A percentile compares a stretch with the other conserved stretches of the same genome.
Conservation (phyloP, 257 asterid species). For the Gardenia jasminoides region DNA sequence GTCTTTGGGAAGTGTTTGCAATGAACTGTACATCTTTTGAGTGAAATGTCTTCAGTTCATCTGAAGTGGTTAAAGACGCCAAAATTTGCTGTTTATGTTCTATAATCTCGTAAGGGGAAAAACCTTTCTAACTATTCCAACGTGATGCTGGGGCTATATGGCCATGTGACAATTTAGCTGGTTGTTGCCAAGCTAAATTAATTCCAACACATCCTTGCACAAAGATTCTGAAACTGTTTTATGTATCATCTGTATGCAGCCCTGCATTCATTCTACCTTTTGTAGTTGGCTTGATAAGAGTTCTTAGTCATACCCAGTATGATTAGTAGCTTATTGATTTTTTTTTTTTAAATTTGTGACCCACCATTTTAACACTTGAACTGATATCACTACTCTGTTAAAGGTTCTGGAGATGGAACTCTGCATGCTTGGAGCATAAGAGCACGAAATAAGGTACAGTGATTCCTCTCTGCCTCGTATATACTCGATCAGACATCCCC, state of each 20-base stretch:
- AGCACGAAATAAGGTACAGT: constrained; percentile 58
- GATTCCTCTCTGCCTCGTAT: background rate
- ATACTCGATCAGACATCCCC: background rate
- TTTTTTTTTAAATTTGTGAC: background rate
- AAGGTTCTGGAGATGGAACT: constrained; percentile 94
- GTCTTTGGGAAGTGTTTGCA: background rate
- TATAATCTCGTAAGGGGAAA: background rate
- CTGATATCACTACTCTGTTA: constrained; percentile 14
- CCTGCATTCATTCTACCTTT: background rate
- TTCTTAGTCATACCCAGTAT: background rate
- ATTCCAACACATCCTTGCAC: background rate
- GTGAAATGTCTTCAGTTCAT: background rate
- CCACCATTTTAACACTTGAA: background rate
- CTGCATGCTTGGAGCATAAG: constrained; percentile 82
- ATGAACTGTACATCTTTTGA: background rate
- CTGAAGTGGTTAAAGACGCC: background rate
- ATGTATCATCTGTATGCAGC: background rate
- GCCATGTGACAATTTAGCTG: background rate
- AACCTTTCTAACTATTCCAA: background rate
- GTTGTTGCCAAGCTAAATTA: background rate
- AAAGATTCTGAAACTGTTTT: background rate
- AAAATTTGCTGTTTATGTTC: background rate
- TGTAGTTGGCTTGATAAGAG: background rate
- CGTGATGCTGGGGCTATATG: background rate
- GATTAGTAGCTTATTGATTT: background rate